A percentile compares a stretch with the other conserved stretches of the same genome.
These are phyloP conservation scores for Arabidopsis suecica DNA, from an alignment of 345 rosid species.

Conservation along the genomic window DNA sequence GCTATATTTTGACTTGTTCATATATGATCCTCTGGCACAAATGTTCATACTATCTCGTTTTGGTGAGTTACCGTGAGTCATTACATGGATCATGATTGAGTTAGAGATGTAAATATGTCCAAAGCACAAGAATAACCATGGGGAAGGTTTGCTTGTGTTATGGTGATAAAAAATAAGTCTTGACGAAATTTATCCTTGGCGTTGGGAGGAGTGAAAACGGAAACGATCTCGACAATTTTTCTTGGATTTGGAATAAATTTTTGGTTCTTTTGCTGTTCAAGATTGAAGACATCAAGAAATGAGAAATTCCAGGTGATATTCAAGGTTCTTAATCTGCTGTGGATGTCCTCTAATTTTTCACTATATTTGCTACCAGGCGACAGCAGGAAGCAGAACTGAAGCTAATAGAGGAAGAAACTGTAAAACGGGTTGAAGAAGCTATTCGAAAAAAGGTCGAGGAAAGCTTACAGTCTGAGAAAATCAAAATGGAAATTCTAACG, in stretches of 20 bases:
- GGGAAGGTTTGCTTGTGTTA: slow-evolving; percentile 68
- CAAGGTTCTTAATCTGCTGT: slow-evolving; percentile 13
- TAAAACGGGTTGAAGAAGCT: slow-evolving; percentile 82
- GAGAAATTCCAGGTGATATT: slow-evolving; percentile 44
- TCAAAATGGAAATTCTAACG: slow-evolving; percentile 66
- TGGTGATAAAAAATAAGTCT: slow-evolving; percentile 37
- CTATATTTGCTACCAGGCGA: slow-evolving; percentile 69
- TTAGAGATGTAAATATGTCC: slow-evolving; percentile 78
- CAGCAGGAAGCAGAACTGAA: slow-evolving; percentile 88
- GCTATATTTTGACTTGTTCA: slow-evolving; percentile 72
- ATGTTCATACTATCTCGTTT: slow-evolving; percentile 64
- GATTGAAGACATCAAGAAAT: slow-evolving; percentile 48
- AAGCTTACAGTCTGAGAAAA: slow-evolving; percentile 74
- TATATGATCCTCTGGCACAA: slow-evolving; percentile 73
- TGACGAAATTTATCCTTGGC: slow-evolving; percentile 21
- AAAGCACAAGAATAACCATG: slow-evolving; percentile 59
- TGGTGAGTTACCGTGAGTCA: slow-evolving; percentile 74
- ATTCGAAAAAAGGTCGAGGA: slow-evolving; percentile 76
- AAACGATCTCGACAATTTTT: slow-evolving; percentile 20
- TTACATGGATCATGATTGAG: slow-evolving; percentile 82
- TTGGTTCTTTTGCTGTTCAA: slow-evolving; percentile 43
- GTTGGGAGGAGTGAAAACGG: slow-evolving; percentile 19
- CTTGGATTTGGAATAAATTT: slow-evolving; percentile 19
- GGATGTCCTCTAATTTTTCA: slow-evolving; percentile 46
- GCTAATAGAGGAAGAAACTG: slow-evolving; percentile 91